A percentile compares a stretch with the other conserved stretches of the same genome.
These are phyloP conservation scores for Saturnispora serradocipensis DNA, from an alignment of 805 yeast genomes.

Conservation along the genomic window DNA sequence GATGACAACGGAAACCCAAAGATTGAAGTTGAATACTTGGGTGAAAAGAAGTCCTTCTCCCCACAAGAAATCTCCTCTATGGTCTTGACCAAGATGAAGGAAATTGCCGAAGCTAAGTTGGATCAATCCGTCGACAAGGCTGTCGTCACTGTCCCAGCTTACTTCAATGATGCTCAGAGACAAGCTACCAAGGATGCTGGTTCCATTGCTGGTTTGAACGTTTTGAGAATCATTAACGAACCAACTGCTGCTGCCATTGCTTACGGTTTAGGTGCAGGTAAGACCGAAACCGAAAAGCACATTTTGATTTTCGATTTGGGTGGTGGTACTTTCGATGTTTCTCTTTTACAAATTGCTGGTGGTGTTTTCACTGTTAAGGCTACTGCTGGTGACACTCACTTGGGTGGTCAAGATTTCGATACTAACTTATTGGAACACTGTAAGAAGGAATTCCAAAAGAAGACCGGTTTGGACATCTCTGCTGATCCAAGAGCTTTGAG, in stretches of 20 bases:
- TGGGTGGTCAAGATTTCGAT: constrained; percentile 99
- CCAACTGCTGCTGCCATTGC: constrained; percentile 98
- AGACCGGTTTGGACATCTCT: constrained; percentile 86
- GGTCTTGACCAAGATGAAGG: constrained; percentile 77
- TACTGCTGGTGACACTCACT: constrained; percentile 98
- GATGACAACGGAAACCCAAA: constrained; percentile 59
- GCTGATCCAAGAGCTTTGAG: constrained; percentile 91
- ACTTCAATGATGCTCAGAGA: constrained; percentile 73
- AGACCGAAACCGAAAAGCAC: constrained; percentile 71
- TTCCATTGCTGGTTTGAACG: constrained; percentile 72
- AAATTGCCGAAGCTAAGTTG: constrained; percentile 68
- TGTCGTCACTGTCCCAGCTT: constrained; percentile 73
- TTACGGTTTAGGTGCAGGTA: constrained; percentile 94
- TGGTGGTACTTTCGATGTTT: constrained; percentile 99
- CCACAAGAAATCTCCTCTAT: constrained; percentile 71
- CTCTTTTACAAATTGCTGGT: constrained; percentile 84
- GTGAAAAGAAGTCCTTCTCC: constrained; percentile 58
- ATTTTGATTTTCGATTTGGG: constrained; percentile 92
- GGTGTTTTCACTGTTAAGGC: constrained; percentile 97
- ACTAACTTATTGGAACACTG: constrained; percentile 90
- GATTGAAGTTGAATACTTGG: constrained; percentile 61
- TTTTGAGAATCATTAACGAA: constrained; percentile 67
- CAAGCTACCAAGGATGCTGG: constrained; percentile 81
- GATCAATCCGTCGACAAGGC: constrained; percentile 67
- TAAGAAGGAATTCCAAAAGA: constrained; percentile 84